A percentile compares a stretch with the other conserved stretches of the same genome.
These are phyloP conservation scores for Serendipita sp. DNA, from an alignment of 768 basidiomycete genomes.

Conservation along the genomic window DNA sequence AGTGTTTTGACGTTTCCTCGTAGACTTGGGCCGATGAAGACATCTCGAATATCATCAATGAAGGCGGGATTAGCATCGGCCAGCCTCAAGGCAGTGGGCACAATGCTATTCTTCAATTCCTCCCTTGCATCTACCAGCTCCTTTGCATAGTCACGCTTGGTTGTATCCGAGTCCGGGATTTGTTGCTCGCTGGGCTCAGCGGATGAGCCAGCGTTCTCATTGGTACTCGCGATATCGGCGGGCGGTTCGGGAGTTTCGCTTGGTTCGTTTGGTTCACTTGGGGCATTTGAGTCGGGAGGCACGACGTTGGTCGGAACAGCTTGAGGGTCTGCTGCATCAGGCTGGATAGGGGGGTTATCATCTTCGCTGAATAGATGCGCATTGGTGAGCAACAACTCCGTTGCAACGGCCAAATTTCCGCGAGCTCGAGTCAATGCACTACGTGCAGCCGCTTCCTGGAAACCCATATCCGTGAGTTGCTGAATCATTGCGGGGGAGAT, in stretches of 20 bases:
- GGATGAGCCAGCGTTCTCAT: slow-evolving; percentile 11
- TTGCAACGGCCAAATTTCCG: slow-evolving; percentile 80
- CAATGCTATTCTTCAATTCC: slow-evolving; percentile 45
- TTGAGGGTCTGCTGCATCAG: slow-evolving; percentile 6
- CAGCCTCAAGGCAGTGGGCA: slow-evolving; percentile 54
- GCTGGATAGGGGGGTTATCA: slow-evolving; percentile 19
- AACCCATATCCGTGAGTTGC: slow-evolving; percentile 93
- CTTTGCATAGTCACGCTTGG: slow-evolving; percentile 16
- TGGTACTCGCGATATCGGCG: neutral
- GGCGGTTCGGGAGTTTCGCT: slow-evolving; percentile 7
- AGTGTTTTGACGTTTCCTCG: slow-evolving; percentile 47
- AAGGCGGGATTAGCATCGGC: slow-evolving; percentile 79
- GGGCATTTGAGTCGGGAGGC: slow-evolving; percentile 37
- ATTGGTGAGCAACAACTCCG: slow-evolving; percentile 71
- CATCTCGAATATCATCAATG: slow-evolving; percentile 74
- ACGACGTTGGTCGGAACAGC: slow-evolving; percentile 25
- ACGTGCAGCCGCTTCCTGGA: slow-evolving; percentile 75
- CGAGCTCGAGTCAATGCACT: slow-evolving; percentile 68
- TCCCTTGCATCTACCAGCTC: slow-evolving; percentile 54
- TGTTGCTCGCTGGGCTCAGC: slow-evolving; percentile 9
- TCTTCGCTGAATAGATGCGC: slow-evolving; percentile 67
- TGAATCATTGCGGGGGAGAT: slow-evolving; percentile 33
- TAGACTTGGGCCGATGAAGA: slow-evolving; percentile 53
- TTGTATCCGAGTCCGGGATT: slow-evolving; percentile 8
- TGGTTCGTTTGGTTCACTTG: slow-evolving; percentile 16